Base-by-base conservation (phyloP, 805 yeast species). In the Debaryomyces maramus region DNA sequence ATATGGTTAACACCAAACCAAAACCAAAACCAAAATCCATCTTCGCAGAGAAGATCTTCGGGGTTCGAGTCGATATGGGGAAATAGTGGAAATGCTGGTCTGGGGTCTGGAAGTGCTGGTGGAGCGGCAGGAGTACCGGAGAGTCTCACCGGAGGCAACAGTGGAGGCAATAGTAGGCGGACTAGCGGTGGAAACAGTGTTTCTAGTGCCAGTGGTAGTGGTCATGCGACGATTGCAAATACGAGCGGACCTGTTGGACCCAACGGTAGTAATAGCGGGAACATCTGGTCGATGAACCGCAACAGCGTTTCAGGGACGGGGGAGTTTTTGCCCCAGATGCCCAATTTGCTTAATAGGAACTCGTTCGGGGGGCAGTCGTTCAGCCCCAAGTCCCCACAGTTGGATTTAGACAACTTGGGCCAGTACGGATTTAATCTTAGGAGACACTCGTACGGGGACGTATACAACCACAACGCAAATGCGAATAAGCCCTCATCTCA, bases 21-120 rank as follows among this genome's bases (percentile, higher is more conserved):
- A 19, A 17, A 19, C 4, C 34, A n/a, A 6, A 16, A 30, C 21
- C 18, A 33, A 19, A 17, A 19, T 6, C 22, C 36, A 3, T 29
- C 36, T 11, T 14, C 16, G 10, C 38, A 36, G 20, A 39, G 43
- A 20, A 35, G 52, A 23, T 41, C 48, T 1, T 48, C 47, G 39
- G 45, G 47, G 10, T 46, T 47, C 29, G 54, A 50, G 10, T 47
- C 36, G 26, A 52, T 52, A 20, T 52, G 56, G 56, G 38, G 50
- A 21, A 43, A 42, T 19, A 36, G 40, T n/a, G 34, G 24, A 19
- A 24, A 20, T 22, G 34, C 40, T 3, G 26, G 18, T 17, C 13
- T 15, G 6, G 31, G 43, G 39, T 14, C 32, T 23, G 28, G 32
- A 8, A 31, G 22, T 24, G 19, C 22, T 14, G 34, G 32, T n/a